Evolutionary conservation across 805 yeast species (phyloP), one percentile per base, ranked within the genome.

Genomic region (Candida bentonensis): DNA sequence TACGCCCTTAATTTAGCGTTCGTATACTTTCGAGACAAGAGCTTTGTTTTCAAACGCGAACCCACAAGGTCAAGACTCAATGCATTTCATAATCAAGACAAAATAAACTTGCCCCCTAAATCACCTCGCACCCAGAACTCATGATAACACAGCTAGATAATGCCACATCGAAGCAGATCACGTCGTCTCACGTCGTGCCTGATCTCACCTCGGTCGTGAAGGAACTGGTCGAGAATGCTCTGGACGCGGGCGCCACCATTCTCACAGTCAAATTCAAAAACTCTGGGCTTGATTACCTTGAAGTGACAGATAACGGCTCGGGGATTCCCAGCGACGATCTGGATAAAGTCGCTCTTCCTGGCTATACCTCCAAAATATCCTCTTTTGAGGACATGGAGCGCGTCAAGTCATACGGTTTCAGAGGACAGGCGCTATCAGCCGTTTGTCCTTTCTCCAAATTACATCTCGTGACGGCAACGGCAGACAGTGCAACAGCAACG

Each of bases 141-240:
- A 25, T 25, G 27, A 30, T 30, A 13, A 9, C 7, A 9, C 36
- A 9, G 20, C 36, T 30, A 5, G 36, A 30, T 15, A 13, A 11
- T 11, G 36, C 17, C 11, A 30, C 36, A 15, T 9, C 36, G 11
- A 30, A 82, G 51, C 68, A 72, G 47, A 76, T 89, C 46, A 86
- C 96, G 0, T 85, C 96, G 0, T 96, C 96, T 0, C 98, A 92
- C 59, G 97, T 92, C 13, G 82, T 92, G 11, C 73, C 79, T 3
- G 95, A 84, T 53, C 62, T 92, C 39, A 67, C 75, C 0, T 76
- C 89, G 0, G 82, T 84, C 0, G 78, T 82, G 23, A 89, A 89
- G 57, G 98, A 89, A 58, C 63, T 88, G 1, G 69, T 92, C 2
- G 98, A 89, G 54, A 89, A 89, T 58, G 66, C 92, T 23, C 64